phyloP scores from a whole-genome alignment of 352 stramenopile genomes.

The Blastocystis sp. region DNA sequence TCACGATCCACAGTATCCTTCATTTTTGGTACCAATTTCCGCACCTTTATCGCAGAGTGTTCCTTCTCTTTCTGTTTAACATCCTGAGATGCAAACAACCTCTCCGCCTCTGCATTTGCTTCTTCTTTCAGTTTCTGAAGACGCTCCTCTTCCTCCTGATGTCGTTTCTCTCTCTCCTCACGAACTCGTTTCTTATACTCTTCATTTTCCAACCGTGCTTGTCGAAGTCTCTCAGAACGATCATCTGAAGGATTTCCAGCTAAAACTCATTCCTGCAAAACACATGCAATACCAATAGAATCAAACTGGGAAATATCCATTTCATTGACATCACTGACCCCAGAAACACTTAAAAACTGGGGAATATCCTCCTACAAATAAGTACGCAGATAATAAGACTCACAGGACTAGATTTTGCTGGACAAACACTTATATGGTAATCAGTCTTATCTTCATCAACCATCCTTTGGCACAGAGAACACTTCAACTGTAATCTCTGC shows the following conservation, averaged over 20 bases:
- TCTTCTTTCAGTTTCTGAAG: background rate
- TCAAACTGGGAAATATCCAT: background rate
- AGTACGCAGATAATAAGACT: background rate
- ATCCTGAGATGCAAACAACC: background rate
- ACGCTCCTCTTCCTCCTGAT: constrained; percentile 6
- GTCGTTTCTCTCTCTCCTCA: constrained; percentile 6
- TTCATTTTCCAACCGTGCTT: background rate
- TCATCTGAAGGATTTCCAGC: background rate
- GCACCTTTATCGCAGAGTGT: background rate
- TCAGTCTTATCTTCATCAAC: background rate
- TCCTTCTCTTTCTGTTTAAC: background rate
- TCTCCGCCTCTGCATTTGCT: constrained; percentile 8
- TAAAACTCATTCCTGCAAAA: background rate
- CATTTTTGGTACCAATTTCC: background rate
- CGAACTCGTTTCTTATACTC: background rate
- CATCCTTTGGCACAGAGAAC: background rate
- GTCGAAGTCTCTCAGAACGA: background rate
- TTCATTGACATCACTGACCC: background rate
- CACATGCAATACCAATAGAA: background rate
- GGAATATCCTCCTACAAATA: background rate
- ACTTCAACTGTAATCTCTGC: background rate
- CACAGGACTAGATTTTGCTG: background rate
- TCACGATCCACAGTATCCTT: background rate
- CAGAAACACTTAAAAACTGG: background rate
- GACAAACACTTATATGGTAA: background rate